Conservation (phyloP, 2,329 filamentous ascomycete genomes). For the Fusarium transvaalense region DNA sequence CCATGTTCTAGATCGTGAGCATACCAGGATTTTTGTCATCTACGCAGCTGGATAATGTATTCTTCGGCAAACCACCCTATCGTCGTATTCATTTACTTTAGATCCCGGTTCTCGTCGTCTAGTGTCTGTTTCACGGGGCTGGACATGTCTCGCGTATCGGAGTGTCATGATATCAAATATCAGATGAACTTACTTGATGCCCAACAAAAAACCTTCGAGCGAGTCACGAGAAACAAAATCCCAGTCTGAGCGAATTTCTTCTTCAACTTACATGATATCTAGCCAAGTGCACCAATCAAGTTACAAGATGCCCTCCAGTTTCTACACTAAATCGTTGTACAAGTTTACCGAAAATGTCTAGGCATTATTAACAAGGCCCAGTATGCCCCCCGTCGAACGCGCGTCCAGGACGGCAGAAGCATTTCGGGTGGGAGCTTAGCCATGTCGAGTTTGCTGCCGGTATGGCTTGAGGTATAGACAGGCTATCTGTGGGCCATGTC, state of each 20-base stretch:
- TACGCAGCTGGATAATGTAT: neutral
- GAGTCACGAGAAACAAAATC: neutral
- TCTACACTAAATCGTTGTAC: conserved; percentile 23
- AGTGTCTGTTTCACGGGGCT: conserved; percentile 19
- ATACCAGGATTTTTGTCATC: conserved; percentile 9
- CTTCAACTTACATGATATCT: conserved; percentile 7
- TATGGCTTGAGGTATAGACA: conserved; percentile 18
- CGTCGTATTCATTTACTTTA: neutral
- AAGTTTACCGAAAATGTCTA: conserved; percentile 28
- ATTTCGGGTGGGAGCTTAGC: conserved; percentile 6
- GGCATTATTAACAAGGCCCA: conserved; percentile 21
- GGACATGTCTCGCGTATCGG: conserved; percentile 23
- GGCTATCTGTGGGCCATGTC: neutral
- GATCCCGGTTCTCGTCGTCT: conserved; percentile 2
- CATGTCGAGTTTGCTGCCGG: conserved; percentile 7
- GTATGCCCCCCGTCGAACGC: conserved; percentile 38
- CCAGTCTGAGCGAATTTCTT: conserved; percentile 4
- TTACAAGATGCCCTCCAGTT: neutral
- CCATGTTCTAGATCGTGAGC: conserved; percentile 20
- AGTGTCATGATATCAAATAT: conserved; percentile 17
- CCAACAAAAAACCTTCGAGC: neutral
- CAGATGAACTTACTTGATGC: conserved; percentile 9
- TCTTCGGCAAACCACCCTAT: neutral
- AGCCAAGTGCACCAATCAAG: conserved; percentile 2
- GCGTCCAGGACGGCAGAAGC: conserved; percentile 34